Conservation (phyloP, 2,329 filamentous ascomycete genomes). For the Rhynchosporium secalis region DNA sequence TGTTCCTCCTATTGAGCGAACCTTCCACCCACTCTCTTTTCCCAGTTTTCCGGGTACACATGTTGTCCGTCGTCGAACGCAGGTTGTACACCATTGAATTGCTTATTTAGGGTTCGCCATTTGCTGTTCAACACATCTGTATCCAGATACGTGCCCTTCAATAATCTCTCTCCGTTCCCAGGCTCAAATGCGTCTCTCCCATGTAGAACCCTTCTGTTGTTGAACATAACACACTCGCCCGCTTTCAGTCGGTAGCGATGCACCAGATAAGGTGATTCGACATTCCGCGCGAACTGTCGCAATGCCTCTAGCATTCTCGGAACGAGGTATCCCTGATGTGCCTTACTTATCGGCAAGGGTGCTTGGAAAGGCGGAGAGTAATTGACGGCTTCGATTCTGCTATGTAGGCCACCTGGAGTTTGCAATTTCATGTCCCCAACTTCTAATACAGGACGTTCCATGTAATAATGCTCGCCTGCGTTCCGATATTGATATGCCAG, state of each 20-base stretch:
- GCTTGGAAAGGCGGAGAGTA: conserved; percentile 84
- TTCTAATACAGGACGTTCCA: conserved; percentile 57
- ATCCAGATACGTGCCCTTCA: conserved; percentile 83
- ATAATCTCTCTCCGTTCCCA: conserved; percentile 68
- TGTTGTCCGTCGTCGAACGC: background rate
- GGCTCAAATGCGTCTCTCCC: conserved; percentile 75
- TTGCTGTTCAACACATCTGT: conserved; percentile 58
- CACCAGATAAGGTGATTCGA: conserved; percentile 60
- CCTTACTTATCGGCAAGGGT: conserved; percentile 42
- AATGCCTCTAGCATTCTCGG: conserved; percentile 51
- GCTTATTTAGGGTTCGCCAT: conserved; percentile 43
- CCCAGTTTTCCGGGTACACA: background rate
- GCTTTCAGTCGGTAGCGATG: conserved; percentile 72
- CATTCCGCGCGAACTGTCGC: conserved; percentile 54
- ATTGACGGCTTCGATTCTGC: conserved; percentile 46
- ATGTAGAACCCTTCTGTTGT: conserved; percentile 84
- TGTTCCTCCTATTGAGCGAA: background rate
- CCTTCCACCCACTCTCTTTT: background rate
- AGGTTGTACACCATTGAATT: conserved; percentile 6
- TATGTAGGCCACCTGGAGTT: background rate
- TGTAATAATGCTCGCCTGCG: conserved; percentile 62
- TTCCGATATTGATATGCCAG: conserved; percentile 70
- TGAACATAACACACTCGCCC: conserved; percentile 91
- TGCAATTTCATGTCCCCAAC: background rate
- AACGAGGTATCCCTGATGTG: conserved; percentile 19